Conservation (phyloP, 2,329 filamentous ascomycete species). For the Neopestalotiopsis sp. region DNA sequence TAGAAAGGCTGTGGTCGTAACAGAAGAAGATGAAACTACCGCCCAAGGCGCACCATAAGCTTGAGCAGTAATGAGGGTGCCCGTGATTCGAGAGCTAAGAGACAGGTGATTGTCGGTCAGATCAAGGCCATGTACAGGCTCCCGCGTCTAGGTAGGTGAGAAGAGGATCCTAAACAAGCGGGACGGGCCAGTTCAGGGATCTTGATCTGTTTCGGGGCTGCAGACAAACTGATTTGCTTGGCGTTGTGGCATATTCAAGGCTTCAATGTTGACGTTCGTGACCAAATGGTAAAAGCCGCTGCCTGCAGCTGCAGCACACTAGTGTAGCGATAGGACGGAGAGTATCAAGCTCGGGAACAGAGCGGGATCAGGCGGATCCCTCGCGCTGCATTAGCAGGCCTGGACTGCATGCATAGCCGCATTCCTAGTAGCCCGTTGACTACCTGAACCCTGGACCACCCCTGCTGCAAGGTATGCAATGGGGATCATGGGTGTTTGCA, state of each 20-base stretch:
- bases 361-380: conserved; percentile 3
- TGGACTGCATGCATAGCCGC: conserved; percentile 1
- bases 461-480: neutral
- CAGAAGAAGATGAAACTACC: too few relatives aligned
- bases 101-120: neutral
- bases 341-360: conserved; percentile 1
- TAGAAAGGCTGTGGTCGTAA: too few relatives aligned
- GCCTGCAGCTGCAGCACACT: neutral
- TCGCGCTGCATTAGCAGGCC: neutral
- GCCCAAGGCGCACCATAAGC: too few relatives aligned
- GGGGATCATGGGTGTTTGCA: neutral
- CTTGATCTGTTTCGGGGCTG: neutral
- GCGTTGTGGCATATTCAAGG: neutral
- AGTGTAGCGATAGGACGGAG: neutral
- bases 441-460: too few relatives aligned
- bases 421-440: neutral
- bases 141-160: neutral
- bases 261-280: neutral
- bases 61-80: neutral
- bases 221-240: neutral
- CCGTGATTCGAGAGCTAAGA: neutral
- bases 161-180: neutral
- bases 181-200: neutral
- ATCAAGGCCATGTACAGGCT: neutral
- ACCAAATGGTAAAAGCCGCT: neutral